Base-by-base conservation (phyloP, 192 early-diverging fungal species). In the Coemansia sp. region DNA sequence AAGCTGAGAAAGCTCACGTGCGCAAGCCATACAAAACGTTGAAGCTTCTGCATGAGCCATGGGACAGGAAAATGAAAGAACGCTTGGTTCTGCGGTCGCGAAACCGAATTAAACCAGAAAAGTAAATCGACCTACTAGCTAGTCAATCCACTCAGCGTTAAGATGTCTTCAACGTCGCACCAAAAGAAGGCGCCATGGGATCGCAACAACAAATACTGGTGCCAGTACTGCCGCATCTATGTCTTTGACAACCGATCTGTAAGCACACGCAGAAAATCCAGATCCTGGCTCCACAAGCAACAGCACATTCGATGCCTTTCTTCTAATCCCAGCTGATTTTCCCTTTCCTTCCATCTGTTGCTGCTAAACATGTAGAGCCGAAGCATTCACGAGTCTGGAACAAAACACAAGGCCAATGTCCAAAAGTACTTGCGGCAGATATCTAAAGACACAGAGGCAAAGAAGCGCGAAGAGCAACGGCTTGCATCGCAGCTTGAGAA, bases 371-470 rank as follows among this genome's bases (percentile, higher is more conserved):
- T 69, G n/a, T 79, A 88, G 88, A 87, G 85, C 39, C 85, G 88
- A 12, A 62, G 64, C 43, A 86, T 88, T 50, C 94, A 95, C 65
- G 94, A 95, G 58, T 82, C 65, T 17, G 94, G 92, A 13, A 82
- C 78, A 44, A 90, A 91, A 46, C 94, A 95, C 83, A 94, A 92
- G 72, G 90, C 91, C n/a, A 91, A 90, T 71, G 88, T 92, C 3
- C 89, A 91, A 67, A 81, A 83, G 41, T 93, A 90, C 67, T 61
- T 95, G 46, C 87, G 89, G 20, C 83, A 90, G 53, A 84, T 91
- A 37, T 83, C 87, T 50, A 88, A 88, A 62, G 67, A 71, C 7
- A 76, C 79, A 32, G 77, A 87, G 44, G 81, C 87, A 56, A 84
- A 79, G 46, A 68, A 75, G 7, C 72, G 85, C 9, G 84, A 86